phyloP scores from a whole-genome alignment of 495 filamentous ascomycete species.

The Xylaria palmicola region DNA sequence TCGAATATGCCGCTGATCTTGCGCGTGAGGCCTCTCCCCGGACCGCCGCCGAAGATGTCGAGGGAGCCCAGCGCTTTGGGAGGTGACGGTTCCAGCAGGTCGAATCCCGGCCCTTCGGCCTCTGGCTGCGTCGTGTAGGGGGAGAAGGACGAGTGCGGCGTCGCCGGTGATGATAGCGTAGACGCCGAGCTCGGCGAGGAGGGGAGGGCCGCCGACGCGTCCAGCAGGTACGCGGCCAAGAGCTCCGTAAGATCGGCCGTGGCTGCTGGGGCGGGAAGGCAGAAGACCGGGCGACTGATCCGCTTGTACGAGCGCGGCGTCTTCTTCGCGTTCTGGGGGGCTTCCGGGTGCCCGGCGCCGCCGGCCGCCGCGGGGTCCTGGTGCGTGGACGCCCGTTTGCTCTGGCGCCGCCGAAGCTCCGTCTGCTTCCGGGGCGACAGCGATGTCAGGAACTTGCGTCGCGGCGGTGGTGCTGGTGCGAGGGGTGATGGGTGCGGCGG shows the following conservation, averaged over 20 bases:
- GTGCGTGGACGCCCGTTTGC: slow-evolving; percentile 30
- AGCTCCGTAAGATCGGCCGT: slow-evolving; percentile 35
- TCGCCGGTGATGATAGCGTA: slow-evolving; percentile 26
- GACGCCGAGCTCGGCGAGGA: slow-evolving; percentile 22
- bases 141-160: slow-evolving; percentile 20
- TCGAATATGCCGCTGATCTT: slow-evolving; percentile 42
- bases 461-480: slow-evolving; percentile 11
- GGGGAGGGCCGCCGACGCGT: slow-evolving; percentile 16
- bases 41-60: slow-evolving; percentile 13
- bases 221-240: slow-evolving; percentile 30
- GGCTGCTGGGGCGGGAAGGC: slow-evolving; percentile 27
- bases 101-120: slow-evolving; percentile 24
- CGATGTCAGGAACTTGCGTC: slow-evolving; percentile 23
- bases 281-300: slow-evolving; percentile 34
- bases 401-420: slow-evolving; percentile 36
- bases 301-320: slow-evolving; percentile 34
- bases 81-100: slow-evolving; percentile 38
- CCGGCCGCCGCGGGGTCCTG: slow-evolving; percentile 3
- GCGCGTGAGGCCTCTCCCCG: slow-evolving; percentile 18
- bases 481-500: background rate
- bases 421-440: slow-evolving; percentile 35
- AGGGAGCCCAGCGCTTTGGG: slow-evolving; percentile 10
- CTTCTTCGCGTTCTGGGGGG: slow-evolving; percentile 19
- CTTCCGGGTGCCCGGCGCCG: background rate
- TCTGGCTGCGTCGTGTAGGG: slow-evolving; percentile 25